Evolutionary conservation across 2,329 filamentous ascomycete genomes (phyloP), one percentile per base, ranked within the genome.

Genomic region (Talaromyces sp.): DNA sequence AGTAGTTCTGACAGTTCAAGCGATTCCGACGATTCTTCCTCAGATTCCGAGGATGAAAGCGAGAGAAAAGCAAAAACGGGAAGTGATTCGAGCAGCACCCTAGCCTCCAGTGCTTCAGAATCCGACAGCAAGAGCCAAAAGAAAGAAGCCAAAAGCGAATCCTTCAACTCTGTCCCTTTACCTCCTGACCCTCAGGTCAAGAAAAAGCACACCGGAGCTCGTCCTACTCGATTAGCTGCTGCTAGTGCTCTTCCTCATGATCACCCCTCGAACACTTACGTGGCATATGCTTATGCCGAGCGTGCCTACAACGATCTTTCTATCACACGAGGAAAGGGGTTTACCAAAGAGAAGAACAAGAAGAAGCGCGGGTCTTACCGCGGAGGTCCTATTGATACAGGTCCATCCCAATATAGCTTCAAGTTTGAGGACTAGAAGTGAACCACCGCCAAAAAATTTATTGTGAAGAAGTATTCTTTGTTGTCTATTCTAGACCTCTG

Each of bases 271-370:
- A 97, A 98, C 77, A 86, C 85, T 14, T 98, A 94, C 74, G 83
- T 91, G 10, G 83, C 87, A 27, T 92, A 97, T 74, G 88, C 90
- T 65, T 99, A 98, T 78, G 94, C 93, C 28, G 89, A 95, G 69
- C 87, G 87, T 68, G 96, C 96, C 8, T 91, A 93, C 72, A 85
- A 92, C 68, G 93, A 97, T 73, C 80, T 99, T 65, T 91, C 92
- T 56, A 85, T 96, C 44, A 98, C 94, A 34, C 91, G 89, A 75
- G 95, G 95, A 70, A 98, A 97, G 81, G 92, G 92, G 4, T 99
- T 99, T 79, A 98, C 94, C 63, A 99, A 99, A 83, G 95, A 98
- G 82, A 99, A 99, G 87, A 99, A 99, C 80, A 99, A 99, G 84
- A 95, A 92, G 85, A 93, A 92, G 84, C 84, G 87, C 69, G 95